Percentiles rank a stretch among this genome's conserved stretches.
Conservation (phyloP, 768 basidiomycete species). For the Hydnomerulius pinastri region DNA sequence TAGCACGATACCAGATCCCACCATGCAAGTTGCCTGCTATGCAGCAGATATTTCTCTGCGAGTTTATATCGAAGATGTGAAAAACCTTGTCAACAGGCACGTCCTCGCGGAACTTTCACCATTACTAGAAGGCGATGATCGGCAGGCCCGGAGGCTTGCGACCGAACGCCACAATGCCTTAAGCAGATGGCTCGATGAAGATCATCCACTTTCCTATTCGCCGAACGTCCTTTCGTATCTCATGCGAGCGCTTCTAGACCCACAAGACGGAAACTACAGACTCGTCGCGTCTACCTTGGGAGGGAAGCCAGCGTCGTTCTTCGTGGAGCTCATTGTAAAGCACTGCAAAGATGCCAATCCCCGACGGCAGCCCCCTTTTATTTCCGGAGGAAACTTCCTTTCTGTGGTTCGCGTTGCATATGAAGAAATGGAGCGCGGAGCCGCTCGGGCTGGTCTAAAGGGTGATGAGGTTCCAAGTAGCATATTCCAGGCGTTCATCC, state of each 20-base stretch:
- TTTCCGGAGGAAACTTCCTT: background rate
- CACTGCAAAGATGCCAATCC: too few relatives aligned
- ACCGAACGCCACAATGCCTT: background rate
- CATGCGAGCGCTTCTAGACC: background rate
- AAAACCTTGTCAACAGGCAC: background rate
- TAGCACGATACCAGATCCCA: too few relatives aligned
- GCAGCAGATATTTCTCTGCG: background rate
- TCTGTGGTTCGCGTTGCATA: background rate
- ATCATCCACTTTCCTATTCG: background rate
- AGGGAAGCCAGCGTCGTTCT: background rate
- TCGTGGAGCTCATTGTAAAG: background rate
- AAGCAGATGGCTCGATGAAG: background rate
- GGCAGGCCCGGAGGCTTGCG: background rate
- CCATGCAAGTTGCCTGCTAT: background rate
- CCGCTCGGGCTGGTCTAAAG: too few relatives aligned
- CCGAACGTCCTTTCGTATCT: background rate
- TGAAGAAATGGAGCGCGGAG: too few relatives aligned
- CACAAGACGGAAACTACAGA: too few relatives aligned
- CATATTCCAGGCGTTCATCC: background rate
- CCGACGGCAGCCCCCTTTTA: background rate
- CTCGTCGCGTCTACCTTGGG: background rate
- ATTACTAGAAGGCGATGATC: background rate
- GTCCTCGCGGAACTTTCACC: background rate
- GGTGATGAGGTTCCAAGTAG: too few relatives aligned
- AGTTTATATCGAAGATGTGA: background rate